Evolutionary conservation across 352 stramenopile species (phyloP).

Genomic region (Phytophthora sp.): DNA sequence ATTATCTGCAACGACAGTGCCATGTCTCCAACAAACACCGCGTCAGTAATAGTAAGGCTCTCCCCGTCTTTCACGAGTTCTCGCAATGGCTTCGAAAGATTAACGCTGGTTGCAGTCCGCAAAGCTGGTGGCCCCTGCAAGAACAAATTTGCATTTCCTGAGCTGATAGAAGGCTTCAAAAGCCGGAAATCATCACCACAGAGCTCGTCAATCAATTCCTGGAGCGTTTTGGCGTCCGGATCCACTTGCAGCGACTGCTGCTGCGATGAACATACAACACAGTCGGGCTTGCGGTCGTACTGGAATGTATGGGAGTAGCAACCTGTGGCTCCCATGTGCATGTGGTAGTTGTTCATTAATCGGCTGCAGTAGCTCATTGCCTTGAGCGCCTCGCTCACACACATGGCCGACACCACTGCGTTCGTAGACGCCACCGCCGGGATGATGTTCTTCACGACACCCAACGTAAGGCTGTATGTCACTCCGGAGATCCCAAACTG

Average conservation of each 20-base stretch:
- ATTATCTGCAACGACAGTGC: conserved; percentile 72
- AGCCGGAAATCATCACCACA: conserved; percentile 66
- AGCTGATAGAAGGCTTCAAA: conserved; percentile 77
- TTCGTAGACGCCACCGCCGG: conserved; percentile 97
- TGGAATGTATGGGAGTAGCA: conserved; percentile 97
- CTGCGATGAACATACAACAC: conserved; percentile 86
- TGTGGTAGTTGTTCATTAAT: conserved; percentile 98
- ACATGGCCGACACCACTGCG: conserved; percentile 95
- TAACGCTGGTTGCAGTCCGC: conserved; percentile 90
- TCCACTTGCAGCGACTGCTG: conserved; percentile 65
- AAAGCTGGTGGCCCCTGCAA: conserved; percentile 85
- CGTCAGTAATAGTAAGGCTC: conserved; percentile 94
- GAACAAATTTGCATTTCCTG: conserved; percentile 66
- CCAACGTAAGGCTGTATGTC: conserved; percentile 97
- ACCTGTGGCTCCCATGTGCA: conserved; percentile 96
- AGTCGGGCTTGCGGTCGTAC: conserved; percentile 93
- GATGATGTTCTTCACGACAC: conserved; percentile 99
- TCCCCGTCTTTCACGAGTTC: conserved; percentile 92
- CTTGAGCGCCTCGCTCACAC: conserved; percentile 97
- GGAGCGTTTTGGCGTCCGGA: conserved; percentile 54
- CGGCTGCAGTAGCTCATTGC: conserved; percentile 96
- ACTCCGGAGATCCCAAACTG: conserved; percentile 96
- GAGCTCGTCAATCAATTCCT: conserved; percentile 71
- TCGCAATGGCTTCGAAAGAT: conserved; percentile 90
- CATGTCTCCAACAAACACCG: conserved; percentile 88